phyloP scores from a whole-genome alignment of 1,284 basidiomycete genomes.

The Ustilago hordei region DNA sequence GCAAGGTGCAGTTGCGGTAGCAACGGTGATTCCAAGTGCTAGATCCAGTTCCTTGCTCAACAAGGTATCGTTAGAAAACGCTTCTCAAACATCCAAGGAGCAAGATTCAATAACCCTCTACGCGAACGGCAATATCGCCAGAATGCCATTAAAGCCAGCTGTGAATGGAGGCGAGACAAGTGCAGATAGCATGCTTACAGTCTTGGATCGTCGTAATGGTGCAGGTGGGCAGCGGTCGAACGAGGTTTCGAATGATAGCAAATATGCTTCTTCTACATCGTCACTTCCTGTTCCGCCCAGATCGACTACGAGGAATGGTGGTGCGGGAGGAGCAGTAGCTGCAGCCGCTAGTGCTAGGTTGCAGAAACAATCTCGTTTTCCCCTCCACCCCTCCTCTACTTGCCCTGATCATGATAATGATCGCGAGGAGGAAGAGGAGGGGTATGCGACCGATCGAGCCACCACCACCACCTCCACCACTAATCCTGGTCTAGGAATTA shows the following conservation, averaged over 20 bases:
- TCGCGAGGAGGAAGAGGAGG: slow-evolving; percentile 13
- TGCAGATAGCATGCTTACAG: slow-evolving; percentile 5
- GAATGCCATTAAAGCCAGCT: slow-evolving; percentile 23
- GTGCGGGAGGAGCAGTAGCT: not conserved
- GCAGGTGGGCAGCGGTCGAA: not conserved
- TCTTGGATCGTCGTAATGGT: slow-evolving; percentile 1
- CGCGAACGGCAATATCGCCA: slow-evolving; percentile 45
- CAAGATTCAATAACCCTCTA: slow-evolving; percentile 8
- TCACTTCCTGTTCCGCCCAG: slow-evolving; percentile 37
- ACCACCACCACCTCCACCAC: not conserved
- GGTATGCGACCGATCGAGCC: slow-evolving; percentile 21
- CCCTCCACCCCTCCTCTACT: not conserved
- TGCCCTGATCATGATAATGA: not conserved
- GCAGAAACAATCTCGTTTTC: not conserved
- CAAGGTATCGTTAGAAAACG: slow-evolving; percentile 1
- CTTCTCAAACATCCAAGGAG: not conserved
- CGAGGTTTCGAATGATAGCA: slow-evolving; percentile 16
- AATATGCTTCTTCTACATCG: not conserved
- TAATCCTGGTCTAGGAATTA: not conserved
- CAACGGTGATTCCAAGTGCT: not conserved
- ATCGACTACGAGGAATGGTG: slow-evolving; percentile 3
- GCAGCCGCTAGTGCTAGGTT: slow-evolving; percentile 10
- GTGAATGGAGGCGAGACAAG: not conserved
- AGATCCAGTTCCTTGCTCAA: slow-evolving; percentile 23
- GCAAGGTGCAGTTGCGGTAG: not conserved